These are phyloP conservation scores for Colletotrichum viniferum DNA, from an alignment of 2,329 filamentous ascomycete genomes.

Conservation along the genomic window DNA sequence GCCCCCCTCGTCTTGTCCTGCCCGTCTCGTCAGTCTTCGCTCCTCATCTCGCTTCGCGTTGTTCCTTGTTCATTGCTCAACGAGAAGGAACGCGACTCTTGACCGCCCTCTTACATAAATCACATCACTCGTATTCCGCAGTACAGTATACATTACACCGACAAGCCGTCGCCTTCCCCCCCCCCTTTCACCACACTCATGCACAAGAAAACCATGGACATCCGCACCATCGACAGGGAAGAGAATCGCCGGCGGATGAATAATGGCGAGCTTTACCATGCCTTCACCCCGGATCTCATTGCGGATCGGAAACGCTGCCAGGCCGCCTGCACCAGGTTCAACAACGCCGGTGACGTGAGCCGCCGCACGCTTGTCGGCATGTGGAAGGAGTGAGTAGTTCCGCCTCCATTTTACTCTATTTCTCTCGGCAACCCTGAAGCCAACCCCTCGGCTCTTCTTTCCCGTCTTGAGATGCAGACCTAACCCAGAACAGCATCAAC, in stretches of 20 bases:
- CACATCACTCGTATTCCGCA: not conserved
- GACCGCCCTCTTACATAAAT: not conserved
- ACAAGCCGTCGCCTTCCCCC: not conserved
- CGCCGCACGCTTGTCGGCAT: conserved; percentile 69
- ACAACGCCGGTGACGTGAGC: conserved; percentile 62
- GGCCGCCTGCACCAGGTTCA: conserved; percentile 66
- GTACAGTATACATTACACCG: not conserved
- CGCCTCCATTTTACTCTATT: not conserved
- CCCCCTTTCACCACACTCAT: not conserved
- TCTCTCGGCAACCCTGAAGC: not conserved
- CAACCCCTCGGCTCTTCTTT: not conserved
- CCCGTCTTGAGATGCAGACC: not conserved
- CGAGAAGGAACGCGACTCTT: not conserved
- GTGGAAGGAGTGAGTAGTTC: conserved; percentile 69
- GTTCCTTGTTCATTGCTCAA: not conserved
- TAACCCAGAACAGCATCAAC: conserved; percentile 55
- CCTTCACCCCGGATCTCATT: conserved; percentile 72
- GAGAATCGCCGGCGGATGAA: conserved; percentile 63
- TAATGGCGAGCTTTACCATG: conserved; percentile 73
- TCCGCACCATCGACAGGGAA: conserved; percentile 37
- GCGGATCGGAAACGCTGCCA: conserved; percentile 68
- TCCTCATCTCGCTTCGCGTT: not conserved
- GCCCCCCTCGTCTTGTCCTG: not conserved
- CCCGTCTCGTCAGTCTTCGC: not conserved
- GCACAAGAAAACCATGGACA: conserved; percentile 13